A percentile compares a stretch with the other conserved stretches of the same genome.
Evolutionary conservation across 768 basidiomycete genomes (phyloP).

Genomic region (Lyophyllum semitale): DNA sequence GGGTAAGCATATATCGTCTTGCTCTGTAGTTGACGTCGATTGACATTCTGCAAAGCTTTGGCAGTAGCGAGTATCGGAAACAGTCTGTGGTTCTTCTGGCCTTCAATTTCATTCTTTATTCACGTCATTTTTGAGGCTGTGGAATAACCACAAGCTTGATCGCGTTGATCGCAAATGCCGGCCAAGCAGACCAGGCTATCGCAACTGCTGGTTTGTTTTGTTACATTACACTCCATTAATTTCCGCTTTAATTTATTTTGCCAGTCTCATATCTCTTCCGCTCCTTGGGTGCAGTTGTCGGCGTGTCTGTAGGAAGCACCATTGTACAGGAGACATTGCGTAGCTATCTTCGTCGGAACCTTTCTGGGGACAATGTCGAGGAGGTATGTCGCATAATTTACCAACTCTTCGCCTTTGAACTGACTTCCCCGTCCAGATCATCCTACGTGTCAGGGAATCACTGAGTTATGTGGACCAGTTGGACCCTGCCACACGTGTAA

Average conservation of each 20-base stretch:
- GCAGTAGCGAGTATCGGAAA: conserved; percentile 39
- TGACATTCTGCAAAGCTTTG: conserved; percentile 27
- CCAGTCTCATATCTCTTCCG: conserved; percentile 68
- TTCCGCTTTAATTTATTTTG: background rate
- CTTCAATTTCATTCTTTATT: background rate
- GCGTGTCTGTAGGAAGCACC: conserved; percentile 57
- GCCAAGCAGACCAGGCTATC: conserved; percentile 61
- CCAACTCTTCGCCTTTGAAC: background rate
- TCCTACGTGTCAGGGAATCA: conserved; percentile 50
- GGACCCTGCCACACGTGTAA: conserved; percentile 33
- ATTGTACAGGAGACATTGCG: conserved; percentile 56
- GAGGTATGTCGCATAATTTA: conserved; percentile 39
- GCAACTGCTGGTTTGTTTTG: conserved; percentile 55
- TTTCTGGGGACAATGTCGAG: conserved; percentile 50
- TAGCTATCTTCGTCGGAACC: conserved; percentile 36
- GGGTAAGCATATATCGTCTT: conserved; percentile 33
- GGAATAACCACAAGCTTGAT: conserved; percentile 60
- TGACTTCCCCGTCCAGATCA: conserved; percentile 33
- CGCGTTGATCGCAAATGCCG: conserved; percentile 64
- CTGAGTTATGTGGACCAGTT: conserved; percentile 47
- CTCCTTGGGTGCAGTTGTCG: conserved; percentile 59
- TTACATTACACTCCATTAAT: background rate
- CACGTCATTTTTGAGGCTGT: conserved; percentile 34
- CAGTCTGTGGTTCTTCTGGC: conserved; percentile 24
- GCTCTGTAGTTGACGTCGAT: background rate